phyloP scores from a whole-genome alignment of 306 rosid species.

The Cucurbita pepo region DNA sequence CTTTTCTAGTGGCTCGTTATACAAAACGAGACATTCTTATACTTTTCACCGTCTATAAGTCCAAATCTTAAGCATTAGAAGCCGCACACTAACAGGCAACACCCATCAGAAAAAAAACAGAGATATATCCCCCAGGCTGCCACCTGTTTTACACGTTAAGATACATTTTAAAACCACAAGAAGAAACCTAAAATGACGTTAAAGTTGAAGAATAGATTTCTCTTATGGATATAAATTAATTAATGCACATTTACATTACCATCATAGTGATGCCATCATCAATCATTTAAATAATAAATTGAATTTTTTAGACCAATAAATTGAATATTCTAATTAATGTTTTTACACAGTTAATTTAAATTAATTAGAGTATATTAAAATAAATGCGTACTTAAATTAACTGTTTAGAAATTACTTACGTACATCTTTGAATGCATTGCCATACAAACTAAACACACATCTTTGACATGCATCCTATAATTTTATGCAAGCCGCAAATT shows the following conservation, averaged over 20 bases:
- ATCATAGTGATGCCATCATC: background rate
- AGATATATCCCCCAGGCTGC: background rate
- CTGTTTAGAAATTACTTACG: background rate
- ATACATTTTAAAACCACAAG: background rate
- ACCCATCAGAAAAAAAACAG: background rate
- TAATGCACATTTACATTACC: background rate
- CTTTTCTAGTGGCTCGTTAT: background rate
- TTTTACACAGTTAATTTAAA: background rate
- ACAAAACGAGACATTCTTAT: background rate
- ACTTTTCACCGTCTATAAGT: background rate
- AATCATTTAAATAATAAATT: background rate
- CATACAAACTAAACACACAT: background rate
- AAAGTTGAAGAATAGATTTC: background rate
- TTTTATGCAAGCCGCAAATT: background rate
- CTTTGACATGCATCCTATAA: background rate
- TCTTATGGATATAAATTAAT: background rate
- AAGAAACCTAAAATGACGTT: background rate
- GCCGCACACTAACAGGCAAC: background rate
- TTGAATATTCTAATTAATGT: background rate
- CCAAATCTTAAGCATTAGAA: background rate
- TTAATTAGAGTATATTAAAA: background rate
- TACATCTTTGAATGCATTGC: background rate
- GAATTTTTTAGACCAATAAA: background rate
- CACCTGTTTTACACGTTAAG: background rate
- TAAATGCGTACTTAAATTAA: background rate